These are phyloP conservation scores for Pharnaceum exiguum DNA, from an alignment of 148 eudicot species.

Conservation along the genomic window DNA sequence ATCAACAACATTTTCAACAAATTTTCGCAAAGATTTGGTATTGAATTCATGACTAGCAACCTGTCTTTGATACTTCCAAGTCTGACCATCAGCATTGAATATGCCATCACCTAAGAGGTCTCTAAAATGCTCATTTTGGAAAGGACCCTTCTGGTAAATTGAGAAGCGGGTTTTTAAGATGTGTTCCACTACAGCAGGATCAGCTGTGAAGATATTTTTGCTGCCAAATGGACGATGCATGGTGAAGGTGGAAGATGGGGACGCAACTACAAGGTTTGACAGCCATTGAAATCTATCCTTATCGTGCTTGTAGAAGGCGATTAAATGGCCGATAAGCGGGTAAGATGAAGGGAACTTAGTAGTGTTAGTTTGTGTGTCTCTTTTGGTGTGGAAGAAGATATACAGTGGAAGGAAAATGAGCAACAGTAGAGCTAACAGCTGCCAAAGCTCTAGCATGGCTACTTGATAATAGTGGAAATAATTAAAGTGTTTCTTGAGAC, in stretches of 20 bases:
- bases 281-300: conserved; percentile 21
- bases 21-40: conserved; percentile 31
- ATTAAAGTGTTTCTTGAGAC: too few species aligned
- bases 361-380: neutral
- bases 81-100: conserved; percentile 33
- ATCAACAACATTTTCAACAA: conserved; percentile 33
- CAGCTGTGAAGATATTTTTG: conserved; percentile 10
- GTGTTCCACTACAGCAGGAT: conserved; percentile 12
- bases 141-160: conserved; percentile 31
- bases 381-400: neutral
- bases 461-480: too few species aligned
- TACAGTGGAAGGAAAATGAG: conserved; percentile 5
- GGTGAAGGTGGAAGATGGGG: conserved; percentile 8
- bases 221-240: conserved; percentile 7
- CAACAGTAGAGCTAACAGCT: conserved; percentile 3
- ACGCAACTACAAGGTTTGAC: neutral
- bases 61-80: conserved; percentile 48
- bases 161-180: conserved; percentile 15
- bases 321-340: conserved; percentile 17
- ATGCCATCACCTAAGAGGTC: conserved; percentile 46
- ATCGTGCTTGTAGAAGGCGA: neutral
- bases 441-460: conserved; percentile 13
- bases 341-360: conserved; percentile 14
- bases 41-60: conserved; percentile 39
- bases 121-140: neutral